These are phyloP conservation scores for Dactylellina leptospora DNA, from an alignment of 2,329 filamentous ascomycete species.

Conservation along the genomic window DNA sequence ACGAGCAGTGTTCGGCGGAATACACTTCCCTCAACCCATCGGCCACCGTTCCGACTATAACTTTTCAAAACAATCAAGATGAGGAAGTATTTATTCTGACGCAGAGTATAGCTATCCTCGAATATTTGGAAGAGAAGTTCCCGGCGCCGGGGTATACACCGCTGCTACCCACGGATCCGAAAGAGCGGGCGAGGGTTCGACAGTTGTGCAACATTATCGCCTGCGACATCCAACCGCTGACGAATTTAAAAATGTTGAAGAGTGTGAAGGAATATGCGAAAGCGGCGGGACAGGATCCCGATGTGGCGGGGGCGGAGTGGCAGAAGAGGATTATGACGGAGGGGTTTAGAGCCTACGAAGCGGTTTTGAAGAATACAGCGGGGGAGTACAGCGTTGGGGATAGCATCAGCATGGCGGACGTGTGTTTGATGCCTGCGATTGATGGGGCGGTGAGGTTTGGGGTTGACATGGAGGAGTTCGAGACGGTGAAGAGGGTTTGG, in stretches of 20 bases:
- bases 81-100: conserved; percentile 62
- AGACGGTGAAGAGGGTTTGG: conserved; percentile 63
- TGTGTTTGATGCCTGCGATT: conserved; percentile 68
- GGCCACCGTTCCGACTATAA: conserved; percentile 67
- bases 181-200: conserved; percentile 65
- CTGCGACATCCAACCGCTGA: conserved; percentile 69
- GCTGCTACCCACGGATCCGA: conserved; percentile 63
- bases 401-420: conserved; percentile 68
- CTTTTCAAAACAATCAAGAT: conserved; percentile 60
- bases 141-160: conserved; percentile 59
- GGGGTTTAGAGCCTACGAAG: conserved; percentile 69
- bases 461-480: conserved; percentile 66
- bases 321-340: conserved; percentile 65
- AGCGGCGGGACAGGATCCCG: conserved; percentile 58
- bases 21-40: conserved; percentile 67
- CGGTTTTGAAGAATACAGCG: conserved; percentile 59
- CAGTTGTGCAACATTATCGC: conserved; percentile 67
- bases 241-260: conserved; percentile 67
- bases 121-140: conserved; percentile 69
- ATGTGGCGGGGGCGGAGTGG: conserved; percentile 61
- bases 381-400: conserved; percentile 69
- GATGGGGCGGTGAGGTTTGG: conserved; percentile 68
- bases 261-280: conserved; percentile 63
- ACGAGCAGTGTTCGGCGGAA: conserved; percentile 64
- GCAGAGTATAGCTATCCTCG: conserved; percentile 70